phyloP scores from a whole-genome alignment of 495 filamentous ascomycete species.

The Xylaria nigripes region DNA sequence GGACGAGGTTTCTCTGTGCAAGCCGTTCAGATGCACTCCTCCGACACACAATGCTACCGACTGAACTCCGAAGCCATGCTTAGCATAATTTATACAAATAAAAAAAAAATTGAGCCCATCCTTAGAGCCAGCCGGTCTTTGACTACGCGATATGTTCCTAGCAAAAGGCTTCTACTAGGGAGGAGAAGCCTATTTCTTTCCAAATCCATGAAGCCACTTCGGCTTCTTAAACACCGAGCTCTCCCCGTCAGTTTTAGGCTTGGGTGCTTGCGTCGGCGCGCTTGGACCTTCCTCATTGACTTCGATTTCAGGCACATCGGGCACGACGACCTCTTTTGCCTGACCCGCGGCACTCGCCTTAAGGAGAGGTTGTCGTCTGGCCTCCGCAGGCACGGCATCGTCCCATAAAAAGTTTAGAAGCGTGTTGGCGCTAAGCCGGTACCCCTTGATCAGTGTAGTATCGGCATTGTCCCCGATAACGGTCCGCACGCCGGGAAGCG shows the following conservation, averaged over 20 bases:
- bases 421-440: slow-evolving; percentile 59
- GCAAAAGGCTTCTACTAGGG: not conserved
- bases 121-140: not conserved
- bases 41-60: slow-evolving; percentile 12
- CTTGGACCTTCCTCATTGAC: slow-evolving; percentile 37
- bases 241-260: slow-evolving; percentile 44
- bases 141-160: not conserved
- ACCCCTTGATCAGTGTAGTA: slow-evolving; percentile 56
- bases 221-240: slow-evolving; percentile 46
- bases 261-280: slow-evolving; percentile 28
- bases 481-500: slow-evolving; percentile 29
- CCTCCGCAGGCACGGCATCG: slow-evolving; percentile 40
- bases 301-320: slow-evolving; percentile 31
- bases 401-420: slow-evolving; percentile 76
- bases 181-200: slow-evolving; percentile 33
- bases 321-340: slow-evolving; percentile 56
- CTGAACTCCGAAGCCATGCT: slow-evolving; percentile 1
- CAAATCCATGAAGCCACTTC: slow-evolving; percentile 63
- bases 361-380: slow-evolving; percentile 47
- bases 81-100: not conserved
- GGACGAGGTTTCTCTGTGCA: not conserved
- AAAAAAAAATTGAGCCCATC: not conserved
- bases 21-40: slow-evolving; percentile 1
- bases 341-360: slow-evolving; percentile 57
- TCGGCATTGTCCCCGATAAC: slow-evolving; percentile 30